These are phyloP conservation scores for Xylariaceae sp. DNA, from an alignment of 2,329 filamentous ascomycete species.

Conservation along the genomic window DNA sequence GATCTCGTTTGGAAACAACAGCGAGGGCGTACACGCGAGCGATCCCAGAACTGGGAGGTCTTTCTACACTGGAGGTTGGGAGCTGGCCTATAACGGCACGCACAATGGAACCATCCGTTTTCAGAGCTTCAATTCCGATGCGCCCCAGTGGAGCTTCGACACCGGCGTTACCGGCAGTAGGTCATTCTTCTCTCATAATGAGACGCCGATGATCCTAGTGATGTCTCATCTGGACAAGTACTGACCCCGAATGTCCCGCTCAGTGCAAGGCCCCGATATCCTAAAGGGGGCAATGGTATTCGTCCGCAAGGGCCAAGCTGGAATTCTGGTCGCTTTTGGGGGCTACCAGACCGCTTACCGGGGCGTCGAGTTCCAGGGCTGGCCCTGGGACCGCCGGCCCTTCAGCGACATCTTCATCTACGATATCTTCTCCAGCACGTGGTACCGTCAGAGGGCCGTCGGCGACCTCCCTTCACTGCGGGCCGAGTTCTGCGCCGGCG, in stretches of 20 bases:
- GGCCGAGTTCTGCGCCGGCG: slow-evolving; percentile 17
- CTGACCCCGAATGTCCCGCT: not conserved
- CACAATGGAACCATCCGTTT: slow-evolving; percentile 17
- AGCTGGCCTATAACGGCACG: slow-evolving; percentile 11
- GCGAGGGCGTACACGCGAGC: slow-evolving; percentile 11
- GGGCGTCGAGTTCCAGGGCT: slow-evolving; percentile 1
- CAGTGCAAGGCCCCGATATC: slow-evolving; percentile 14
- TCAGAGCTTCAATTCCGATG: slow-evolving; percentile 7
- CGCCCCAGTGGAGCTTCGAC: slow-evolving; percentile 11
- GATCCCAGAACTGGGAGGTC: slow-evolving; percentile 15
- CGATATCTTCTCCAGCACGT: slow-evolving; percentile 15
- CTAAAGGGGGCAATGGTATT: slow-evolving; percentile 19
- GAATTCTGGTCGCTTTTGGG: slow-evolving; percentile 18
- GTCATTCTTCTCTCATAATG: not conserved
- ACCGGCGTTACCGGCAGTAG: slow-evolving; percentile 1
- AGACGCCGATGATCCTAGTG: not conserved
- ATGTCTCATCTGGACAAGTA: too few species aligned
- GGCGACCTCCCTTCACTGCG: slow-evolving; percentile 14
- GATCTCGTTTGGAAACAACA: slow-evolving; percentile 8
- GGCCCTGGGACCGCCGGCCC: slow-evolving; percentile 11
- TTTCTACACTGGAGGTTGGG: slow-evolving; percentile 15
- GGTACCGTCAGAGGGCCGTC: slow-evolving; percentile 16
- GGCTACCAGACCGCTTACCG: slow-evolving; percentile 16
- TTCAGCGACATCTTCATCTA: slow-evolving; percentile 18
- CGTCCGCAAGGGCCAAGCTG: slow-evolving; percentile 13